These are phyloP conservation scores for Pythium oligandrum DNA, from an alignment of 352 stramenopile species.

Conservation along the genomic window DNA sequence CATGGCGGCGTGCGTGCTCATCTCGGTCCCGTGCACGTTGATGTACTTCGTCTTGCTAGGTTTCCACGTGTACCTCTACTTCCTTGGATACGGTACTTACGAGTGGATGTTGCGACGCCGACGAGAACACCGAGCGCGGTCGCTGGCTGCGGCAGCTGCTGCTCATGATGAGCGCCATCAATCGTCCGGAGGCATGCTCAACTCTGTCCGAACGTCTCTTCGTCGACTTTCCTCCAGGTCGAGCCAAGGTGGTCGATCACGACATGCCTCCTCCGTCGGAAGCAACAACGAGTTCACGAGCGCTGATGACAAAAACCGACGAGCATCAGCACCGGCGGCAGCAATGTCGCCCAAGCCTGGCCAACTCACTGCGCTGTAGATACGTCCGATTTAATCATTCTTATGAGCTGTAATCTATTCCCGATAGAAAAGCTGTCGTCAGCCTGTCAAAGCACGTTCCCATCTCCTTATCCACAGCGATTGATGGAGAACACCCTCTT, in stretches of 20 bases:
- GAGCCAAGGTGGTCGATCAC: neutral
- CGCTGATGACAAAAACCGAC: slow-evolving; percentile 8
- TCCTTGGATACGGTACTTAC: slow-evolving; percentile 82
- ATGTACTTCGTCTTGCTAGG: slow-evolving; percentile 84
- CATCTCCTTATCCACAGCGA: too few relatives aligned
- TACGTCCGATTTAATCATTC: too few relatives aligned
- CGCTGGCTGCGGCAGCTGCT: slow-evolving; percentile 5
- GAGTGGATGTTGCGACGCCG: slow-evolving; percentile 84
- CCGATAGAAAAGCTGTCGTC: too few relatives aligned
- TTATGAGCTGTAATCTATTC: too few relatives aligned
- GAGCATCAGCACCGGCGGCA: neutral
- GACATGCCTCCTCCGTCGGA: slow-evolving; percentile 34
- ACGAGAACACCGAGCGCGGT: slow-evolving; percentile 46
- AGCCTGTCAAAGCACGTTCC: too few relatives aligned
- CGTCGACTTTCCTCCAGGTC: too few relatives aligned
- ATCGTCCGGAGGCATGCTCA: too few relatives aligned
- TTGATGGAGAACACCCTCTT: too few relatives aligned
- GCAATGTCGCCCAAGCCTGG: neutral
- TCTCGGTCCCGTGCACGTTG: slow-evolving; percentile 75
- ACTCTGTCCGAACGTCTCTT: too few relatives aligned
- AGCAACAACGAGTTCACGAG: slow-evolving; percentile 35
- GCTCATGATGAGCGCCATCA: too few relatives aligned
- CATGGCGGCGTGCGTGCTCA: slow-evolving; percentile 43
- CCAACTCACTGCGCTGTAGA: slow-evolving; percentile 20
- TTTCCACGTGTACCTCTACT: slow-evolving; percentile 78